phyloP scores from a whole-genome alignment of 495 filamentous ascomycete species.

The Xylaria longipes region DNA sequence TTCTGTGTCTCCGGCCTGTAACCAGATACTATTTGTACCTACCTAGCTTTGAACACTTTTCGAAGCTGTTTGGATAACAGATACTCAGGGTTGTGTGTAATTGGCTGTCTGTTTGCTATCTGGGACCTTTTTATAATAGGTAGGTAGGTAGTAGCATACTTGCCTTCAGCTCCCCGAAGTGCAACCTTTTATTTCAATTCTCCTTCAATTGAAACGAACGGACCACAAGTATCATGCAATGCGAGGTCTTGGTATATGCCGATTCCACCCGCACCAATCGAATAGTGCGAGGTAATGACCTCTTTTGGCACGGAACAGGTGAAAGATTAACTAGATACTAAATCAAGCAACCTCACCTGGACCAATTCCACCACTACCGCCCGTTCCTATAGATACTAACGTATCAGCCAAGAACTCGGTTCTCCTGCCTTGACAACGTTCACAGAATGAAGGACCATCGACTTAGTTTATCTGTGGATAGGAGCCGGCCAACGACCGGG shows the following conservation, averaged over 20 bases:
- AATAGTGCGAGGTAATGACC: not conserved
- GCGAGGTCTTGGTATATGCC: constrained; percentile 14
- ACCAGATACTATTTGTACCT: not conserved
- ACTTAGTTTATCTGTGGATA: not conserved
- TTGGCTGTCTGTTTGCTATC: no score
- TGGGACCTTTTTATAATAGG: no score
- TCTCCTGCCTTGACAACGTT: not conserved
- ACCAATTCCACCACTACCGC: constrained; percentile 12
- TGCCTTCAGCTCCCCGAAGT: no score
- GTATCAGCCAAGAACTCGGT: not conserved
- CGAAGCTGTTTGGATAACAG: no score
- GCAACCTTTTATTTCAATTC: not conserved
- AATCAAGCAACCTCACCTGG: constrained; percentile 1
- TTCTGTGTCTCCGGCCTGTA: not conserved
- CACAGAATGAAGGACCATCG: not conserved
- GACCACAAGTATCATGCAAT: not conserved
- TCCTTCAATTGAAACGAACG: constrained; percentile 13
- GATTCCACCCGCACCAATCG: constrained; percentile 13
- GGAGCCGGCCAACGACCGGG: not conserved
- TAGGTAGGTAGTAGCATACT: no score
- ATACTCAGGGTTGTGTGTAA: no score
- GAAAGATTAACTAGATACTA: not conserved
- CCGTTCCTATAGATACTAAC: not conserved
- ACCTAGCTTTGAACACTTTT: no score
- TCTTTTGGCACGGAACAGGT: constrained; percentile 14